Conservation (phyloP, 768 basidiomycete genomes). For the Agrocybe pediades region DNA sequence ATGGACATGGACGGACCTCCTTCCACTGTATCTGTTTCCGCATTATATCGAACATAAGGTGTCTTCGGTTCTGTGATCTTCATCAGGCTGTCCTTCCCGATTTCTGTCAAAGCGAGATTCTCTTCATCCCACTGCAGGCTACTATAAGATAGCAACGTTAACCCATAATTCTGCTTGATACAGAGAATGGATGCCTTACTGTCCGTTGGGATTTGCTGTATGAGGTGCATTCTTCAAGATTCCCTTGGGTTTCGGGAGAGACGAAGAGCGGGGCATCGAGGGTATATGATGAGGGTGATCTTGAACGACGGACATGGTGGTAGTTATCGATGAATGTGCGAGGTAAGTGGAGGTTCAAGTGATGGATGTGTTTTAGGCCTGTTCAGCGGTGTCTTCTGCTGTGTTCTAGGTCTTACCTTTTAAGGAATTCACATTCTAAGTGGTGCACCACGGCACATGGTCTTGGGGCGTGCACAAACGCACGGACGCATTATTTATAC, state of each 20-base stretch:
- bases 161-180: no score
- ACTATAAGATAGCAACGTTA: no score
- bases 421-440: background rate
- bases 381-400: background rate
- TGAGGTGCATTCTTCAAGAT: constrained; percentile 84
- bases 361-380: background rate
- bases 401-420: constrained; percentile 1
- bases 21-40: constrained; percentile 82
- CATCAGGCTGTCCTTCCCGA: constrained; percentile 95
- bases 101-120: constrained; percentile 89
- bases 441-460: background rate
- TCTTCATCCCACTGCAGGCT: constrained; percentile 95
- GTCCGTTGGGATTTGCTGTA: constrained; percentile 39
- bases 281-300: constrained; percentile 47
- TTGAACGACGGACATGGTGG: constrained; percentile 31
- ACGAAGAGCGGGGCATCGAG: constrained; percentile 62
- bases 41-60: constrained; percentile 90
- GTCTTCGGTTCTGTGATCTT: constrained; percentile 99
- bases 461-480: background rate
- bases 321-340: background rate
- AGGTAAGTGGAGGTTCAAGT: background rate
- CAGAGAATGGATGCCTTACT: constrained; percentile 41
- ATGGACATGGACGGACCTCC: constrained; percentile 61
- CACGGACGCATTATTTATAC: no score
- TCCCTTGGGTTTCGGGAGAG: constrained; percentile 79